Conservation (phyloP, 345 rosid species). For the Moringa oleifera region DNA sequence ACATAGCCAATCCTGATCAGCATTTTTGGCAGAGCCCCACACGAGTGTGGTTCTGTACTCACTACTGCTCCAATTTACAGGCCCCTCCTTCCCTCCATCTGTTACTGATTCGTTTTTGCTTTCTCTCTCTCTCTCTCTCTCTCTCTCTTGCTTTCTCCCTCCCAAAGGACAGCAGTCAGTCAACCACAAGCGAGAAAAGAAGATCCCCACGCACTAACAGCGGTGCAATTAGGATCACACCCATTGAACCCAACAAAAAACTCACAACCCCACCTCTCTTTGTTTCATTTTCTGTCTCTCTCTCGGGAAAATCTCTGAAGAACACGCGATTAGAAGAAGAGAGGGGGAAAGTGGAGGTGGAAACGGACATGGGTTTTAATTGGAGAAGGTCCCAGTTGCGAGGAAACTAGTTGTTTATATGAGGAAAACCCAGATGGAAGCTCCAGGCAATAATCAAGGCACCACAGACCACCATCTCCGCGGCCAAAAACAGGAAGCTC, state of each 20-base stretch:
- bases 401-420: too few relatives aligned
- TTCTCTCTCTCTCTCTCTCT: constrained; percentile 4
- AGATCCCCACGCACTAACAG: constrained; percentile 2
- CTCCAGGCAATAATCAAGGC: too few relatives aligned
- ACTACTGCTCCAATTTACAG: not conserved
- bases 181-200: not conserved
- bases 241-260: too few relatives aligned
- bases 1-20: too few relatives aligned
- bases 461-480: too few relatives aligned
- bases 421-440: too few relatives aligned
- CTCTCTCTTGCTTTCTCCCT: constrained; percentile 7
- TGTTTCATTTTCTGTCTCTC: not conserved
- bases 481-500: constrained; percentile 33
- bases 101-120: constrained; percentile 6
- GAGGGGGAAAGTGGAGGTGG: too few relatives aligned
- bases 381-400: not conserved
- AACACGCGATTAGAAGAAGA: too few relatives aligned
- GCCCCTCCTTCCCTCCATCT: not conserved
- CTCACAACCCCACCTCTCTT: too few relatives aligned
- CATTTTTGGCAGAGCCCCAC: too few relatives aligned
- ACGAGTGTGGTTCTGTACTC: too few relatives aligned
- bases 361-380: constrained; percentile 9
- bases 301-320: not conserved
- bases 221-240: too few relatives aligned
- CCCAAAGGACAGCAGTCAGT: not conserved